Evolutionary conservation across 1,284 basidiomycete genomes (phyloP).

Genomic region (Fomitopsis betulina): DNA sequence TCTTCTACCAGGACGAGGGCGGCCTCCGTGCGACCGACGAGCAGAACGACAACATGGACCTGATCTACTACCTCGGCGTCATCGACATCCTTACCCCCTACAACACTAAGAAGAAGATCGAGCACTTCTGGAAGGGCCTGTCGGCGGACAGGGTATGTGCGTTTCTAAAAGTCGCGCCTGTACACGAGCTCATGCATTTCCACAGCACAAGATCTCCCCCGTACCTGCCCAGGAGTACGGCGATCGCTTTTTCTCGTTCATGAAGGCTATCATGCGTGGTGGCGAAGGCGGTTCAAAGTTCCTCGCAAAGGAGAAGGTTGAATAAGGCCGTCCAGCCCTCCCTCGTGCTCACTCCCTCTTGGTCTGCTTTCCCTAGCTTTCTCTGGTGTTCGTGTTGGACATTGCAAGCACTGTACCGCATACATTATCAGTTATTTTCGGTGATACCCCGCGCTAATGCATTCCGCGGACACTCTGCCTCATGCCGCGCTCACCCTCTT

Average conservation of each 20-base stretch:
- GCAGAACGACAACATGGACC: conserved; percentile 65
- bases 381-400: background rate
- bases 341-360: background rate
- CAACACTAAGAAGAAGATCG: conserved; percentile 72
- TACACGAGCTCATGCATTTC: conserved; percentile 3
- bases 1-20: conserved; percentile 98
- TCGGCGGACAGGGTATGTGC: conserved; percentile 77
- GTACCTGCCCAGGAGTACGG: conserved; percentile 84
- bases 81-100: conserved; percentile 97
- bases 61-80: conserved; percentile 92
- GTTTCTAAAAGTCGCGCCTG: background rate
- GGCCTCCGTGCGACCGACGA: conserved; percentile 91
- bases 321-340: conserved; percentile 20
- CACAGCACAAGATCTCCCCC: conserved; percentile 89
- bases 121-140: conserved; percentile 92
- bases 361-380: background rate
- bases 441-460: background rate
- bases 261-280: conserved; percentile 83
- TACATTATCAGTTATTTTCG: conserved; percentile 6
- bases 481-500: conserved; percentile 3
- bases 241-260: conserved; percentile 83
- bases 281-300: conserved; percentile 68
- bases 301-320: conserved; percentile 32
- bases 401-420: background rate
- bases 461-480: background rate